Percentiles rank a stretch among this genome's conserved stretches.
Evolutionary conservation across 441 rosid genomes (phyloP).

Genomic region (Manihot esculenta): DNA sequence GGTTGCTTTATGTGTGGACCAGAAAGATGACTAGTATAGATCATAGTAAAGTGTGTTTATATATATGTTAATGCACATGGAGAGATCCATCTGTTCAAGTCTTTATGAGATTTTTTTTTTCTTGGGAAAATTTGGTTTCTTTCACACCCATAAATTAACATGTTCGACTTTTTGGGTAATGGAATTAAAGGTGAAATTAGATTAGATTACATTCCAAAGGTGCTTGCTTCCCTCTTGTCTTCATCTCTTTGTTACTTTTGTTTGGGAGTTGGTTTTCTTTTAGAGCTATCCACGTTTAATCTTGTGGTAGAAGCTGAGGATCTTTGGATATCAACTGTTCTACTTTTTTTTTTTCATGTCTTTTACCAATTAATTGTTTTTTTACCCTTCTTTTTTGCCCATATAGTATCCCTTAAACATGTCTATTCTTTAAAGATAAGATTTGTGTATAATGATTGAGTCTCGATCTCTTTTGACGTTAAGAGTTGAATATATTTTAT

Average conservation of each 20-base stretch:
- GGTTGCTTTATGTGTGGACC: not conserved
- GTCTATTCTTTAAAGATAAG: too few relatives aligned
- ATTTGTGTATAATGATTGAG: too few relatives aligned
- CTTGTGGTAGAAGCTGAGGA: constrained; percentile 3
- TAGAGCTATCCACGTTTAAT: not conserved
- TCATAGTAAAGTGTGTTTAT: not conserved
- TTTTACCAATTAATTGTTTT: not conserved
- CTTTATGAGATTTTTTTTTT: not conserved
- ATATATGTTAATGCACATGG: not conserved
- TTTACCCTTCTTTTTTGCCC: not conserved
- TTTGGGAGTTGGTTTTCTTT: not conserved
- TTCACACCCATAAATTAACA: not conserved
- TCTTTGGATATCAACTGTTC: not conserved
- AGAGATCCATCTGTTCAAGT: not conserved
- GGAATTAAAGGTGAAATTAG: not conserved
- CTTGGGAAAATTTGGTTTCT: not conserved
- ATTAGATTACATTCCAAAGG: not conserved
- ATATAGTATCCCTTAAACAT: not conserved
- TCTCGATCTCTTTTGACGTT: too few relatives aligned
- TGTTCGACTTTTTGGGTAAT: not conserved
- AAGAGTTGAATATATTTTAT: too few relatives aligned
- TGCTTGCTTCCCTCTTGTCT: not conserved
- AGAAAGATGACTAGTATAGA: not conserved
- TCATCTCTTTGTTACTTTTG: not conserved
- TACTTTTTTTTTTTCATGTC: not conserved